Evolutionary conservation across 2,329 filamentous ascomycete genomes (phyloP), one percentile per base, ranked within the genome.

Genomic region (Cucurbitaria berberidis): DNA sequence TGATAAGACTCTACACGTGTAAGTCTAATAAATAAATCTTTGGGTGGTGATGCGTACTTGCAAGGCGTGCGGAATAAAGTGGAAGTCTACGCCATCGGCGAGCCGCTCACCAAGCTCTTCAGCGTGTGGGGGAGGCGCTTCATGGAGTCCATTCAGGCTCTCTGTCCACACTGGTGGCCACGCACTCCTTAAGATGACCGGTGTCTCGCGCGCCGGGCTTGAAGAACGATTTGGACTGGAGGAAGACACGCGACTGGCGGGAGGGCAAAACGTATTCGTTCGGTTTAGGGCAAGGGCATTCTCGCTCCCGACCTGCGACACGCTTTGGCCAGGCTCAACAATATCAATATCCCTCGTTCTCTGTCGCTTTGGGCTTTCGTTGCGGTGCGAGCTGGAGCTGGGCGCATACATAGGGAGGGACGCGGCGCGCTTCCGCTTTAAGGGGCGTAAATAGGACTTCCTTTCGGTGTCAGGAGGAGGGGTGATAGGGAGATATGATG

Each of bases 371-470:
- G 52, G 54, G 45, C 59, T 59, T 15, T 49, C 35, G 45, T 48
- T 53, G n/a, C 53, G 48, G 22, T 59, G 41, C 39, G 51, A 54
- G 47, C 32, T 53, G 27, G 51, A 42, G 46, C 38, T 35, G 19
- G 46, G 54, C 39, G 40, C 19, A 36, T 19, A 54, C 27, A 44
- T 27, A 24, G 45, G 51, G 24, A 60, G 53, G 40, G 48, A 57
- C 48, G 57, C 57, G 45, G 59, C 51, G 51, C 51, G 48, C 51
- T 59, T 57, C 48, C 59, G 45, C 44, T 59, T 59, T 36, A 55
- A 51, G 30, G 19, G 46, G 24, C 19, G 49, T 29, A 36, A 38
- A 49, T 52, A 36, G 16, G 27, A 51, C 42, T 36, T 40, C 26
- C 22, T 49, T 42, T 36, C 34, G 15, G 49, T 34, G 18, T 62